These are phyloP conservation scores for Phytophthora citrophthora DNA, from an alignment of 352 stramenopile species.

Conservation along the genomic window DNA sequence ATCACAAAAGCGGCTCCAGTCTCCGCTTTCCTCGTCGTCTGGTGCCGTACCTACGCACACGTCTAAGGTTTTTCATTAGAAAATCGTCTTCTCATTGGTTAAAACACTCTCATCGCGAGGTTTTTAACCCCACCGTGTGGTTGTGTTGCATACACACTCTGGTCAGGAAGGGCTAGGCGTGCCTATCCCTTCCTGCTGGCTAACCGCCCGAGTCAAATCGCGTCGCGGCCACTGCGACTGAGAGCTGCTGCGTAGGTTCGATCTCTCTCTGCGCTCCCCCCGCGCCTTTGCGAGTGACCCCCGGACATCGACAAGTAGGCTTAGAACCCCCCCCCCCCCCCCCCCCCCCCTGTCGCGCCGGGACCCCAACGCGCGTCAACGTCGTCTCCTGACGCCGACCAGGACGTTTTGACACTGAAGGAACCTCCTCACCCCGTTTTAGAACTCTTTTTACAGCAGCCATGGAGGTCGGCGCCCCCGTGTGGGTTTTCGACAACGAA, in stretches of 20 bases:
- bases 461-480: conserved; percentile 77
- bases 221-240: conserved; percentile 14
- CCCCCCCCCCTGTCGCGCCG: conserved; percentile 10
- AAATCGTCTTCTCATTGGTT: conserved; percentile 1
- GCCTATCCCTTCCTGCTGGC: conserved; percentile 30
- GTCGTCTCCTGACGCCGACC: conserved; percentile 15
- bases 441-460: conserved; percentile 1
- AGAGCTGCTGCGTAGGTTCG: conserved; percentile 2
- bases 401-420: conserved; percentile 4
- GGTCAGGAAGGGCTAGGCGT: conserved; percentile 20
- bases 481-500: conserved; percentile 78
- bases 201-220: conserved; percentile 32
- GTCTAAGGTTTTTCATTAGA: not conserved
- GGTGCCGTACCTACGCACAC: conserved; percentile 20
- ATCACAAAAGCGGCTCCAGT: conserved; percentile 13
- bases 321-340: conserved; percentile 5
- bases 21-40: conserved; percentile 25
- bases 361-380: conserved; percentile 12
- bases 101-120: not conserved
- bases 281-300: conserved; percentile 12
- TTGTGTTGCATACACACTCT: conserved; percentile 32
- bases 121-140: conserved; percentile 3
- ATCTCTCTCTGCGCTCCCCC: not conserved
- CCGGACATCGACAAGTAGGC: conserved; percentile 19
- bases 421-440: not conserved